Evolutionary conservation across 2,329 filamentous ascomycete species (phyloP).

Genomic region (Trichoderma arundinaceum): DNA sequence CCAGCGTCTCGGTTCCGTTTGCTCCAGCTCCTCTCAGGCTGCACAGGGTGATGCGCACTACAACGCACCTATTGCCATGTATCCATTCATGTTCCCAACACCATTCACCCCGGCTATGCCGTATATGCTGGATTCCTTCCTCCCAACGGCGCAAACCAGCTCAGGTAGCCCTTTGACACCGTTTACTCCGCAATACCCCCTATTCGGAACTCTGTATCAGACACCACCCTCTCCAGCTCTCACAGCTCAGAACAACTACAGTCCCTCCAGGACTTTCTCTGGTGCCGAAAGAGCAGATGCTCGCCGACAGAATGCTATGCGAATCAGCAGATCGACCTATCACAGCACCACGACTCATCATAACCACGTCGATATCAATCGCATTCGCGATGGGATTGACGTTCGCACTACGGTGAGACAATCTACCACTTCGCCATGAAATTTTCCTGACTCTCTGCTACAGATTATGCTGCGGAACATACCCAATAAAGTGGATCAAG

Average conservation of each 20-base stretch:
- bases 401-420: conserved; percentile 73
- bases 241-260: conserved; percentile 47
- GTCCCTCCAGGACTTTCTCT: conserved; percentile 48
- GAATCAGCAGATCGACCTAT: conserved; percentile 53
- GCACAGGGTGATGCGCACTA: conserved; percentile 34
- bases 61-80: conserved; percentile 41
- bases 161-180: conserved; percentile 39
- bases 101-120: conserved; percentile 40
- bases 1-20: conserved; percentile 28
- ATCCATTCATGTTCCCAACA: conserved; percentile 45
- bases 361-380: conserved; percentile 65
- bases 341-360: conserved; percentile 59
- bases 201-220: conserved; percentile 42
- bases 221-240: conserved; percentile 45
- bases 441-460: conserved; percentile 29
- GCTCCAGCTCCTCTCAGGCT: conserved; percentile 25
- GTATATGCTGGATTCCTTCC: conserved; percentile 41
- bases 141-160: conserved; percentile 30
- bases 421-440: not conserved
- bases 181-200: conserved; percentile 42
- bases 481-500: conserved; percentile 84
- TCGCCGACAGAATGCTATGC: conserved; percentile 57
- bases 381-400: conserved; percentile 70
- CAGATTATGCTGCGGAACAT: conserved; percentile 96
- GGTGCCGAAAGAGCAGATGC: conserved; percentile 46